Evolutionary conservation across 345 rosid species (phyloP), one percentile per base, ranked within the genome.

Genomic region (Bretschneidera sinensis): DNA sequence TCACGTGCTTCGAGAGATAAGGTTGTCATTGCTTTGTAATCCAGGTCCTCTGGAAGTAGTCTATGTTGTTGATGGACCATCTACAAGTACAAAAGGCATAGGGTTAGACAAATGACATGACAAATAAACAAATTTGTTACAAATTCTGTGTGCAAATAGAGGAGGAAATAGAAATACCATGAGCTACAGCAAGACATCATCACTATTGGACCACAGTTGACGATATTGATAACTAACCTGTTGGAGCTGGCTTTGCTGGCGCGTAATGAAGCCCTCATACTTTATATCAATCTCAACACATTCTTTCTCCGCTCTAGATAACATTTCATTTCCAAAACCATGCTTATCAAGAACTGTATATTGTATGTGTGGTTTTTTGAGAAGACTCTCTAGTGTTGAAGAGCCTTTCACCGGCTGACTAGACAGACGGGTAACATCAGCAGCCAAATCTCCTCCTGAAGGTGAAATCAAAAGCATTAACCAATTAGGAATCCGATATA

Each of bases 271-370:
- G 55, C 97, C 98, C 77, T 92, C 94, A 0, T 92, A 89, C 75
- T 89, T 92, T 62, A 89, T 83, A 78, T 92, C 98, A 39, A 86
- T 85, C 82, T 88, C 98, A 9, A 88, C 89, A 65, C 98, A 86
- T 57, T 85, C 83, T 77, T 88, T 92, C 77, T 92, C 98, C 65
- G 59, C 74, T 76, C 85, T 79, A 20, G 85, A 78, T 68, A 92
- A 75, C 64, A 62, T 66, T 63, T 71, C 69, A 50, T 85, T 86
- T 55, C 98, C 98, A 67, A 82, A 88, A 57, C 98, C 96, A 75
- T 92, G 95, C 62, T 78, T 79, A 63, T 85, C 94, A 51, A 92
- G 79, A 78, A 92, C 71, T 58, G 65, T 72, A 72, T 92, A 89
- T 48, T 71, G 82, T 55, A 92, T 71, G 64, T 92, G 99, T 18